phyloP scores from a whole-genome alignment of 2,329 filamentous ascomycete genomes.

The Pyrenochaeta sp. region DNA sequence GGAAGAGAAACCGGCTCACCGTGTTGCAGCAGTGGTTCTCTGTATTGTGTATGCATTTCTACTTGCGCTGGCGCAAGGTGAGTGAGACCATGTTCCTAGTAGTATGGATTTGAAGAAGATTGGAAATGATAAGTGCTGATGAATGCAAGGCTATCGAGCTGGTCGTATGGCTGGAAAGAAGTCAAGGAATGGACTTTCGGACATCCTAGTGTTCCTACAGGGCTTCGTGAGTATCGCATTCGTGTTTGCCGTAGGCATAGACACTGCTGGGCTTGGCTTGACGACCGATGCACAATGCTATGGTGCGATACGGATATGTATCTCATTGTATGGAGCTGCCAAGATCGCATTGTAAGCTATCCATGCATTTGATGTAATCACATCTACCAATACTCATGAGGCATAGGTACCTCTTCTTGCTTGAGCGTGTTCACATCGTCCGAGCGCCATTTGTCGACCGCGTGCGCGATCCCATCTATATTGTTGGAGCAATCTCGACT shows the following conservation, averaged over 20 bases:
- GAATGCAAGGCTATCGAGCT: constrained; percentile 23
- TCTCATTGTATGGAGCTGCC: constrained; percentile 44
- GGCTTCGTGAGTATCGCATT: constrained; percentile 31
- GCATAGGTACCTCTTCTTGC: constrained; percentile 46
- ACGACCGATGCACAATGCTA: constrained; percentile 35
- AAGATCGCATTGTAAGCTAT: constrained; percentile 40
- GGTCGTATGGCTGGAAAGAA: constrained; percentile 23
- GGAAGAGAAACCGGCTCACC: constrained; percentile 12
- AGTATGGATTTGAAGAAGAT: too few species aligned
- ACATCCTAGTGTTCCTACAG: constrained; percentile 27
- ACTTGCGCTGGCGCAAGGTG: constrained; percentile 29
- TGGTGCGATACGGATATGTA: constrained; percentile 45
- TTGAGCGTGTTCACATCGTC: constrained; percentile 50
- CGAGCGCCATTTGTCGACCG: constrained; percentile 39
- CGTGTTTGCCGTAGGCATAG: constrained; percentile 35
- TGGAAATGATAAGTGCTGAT: not conserved
- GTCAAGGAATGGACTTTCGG: constrained; percentile 16
- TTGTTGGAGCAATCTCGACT: constrained; percentile 30
- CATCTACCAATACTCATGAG: not conserved
- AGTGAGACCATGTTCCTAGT: not conserved
- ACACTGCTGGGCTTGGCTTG: constrained; percentile 38
- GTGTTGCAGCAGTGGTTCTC: constrained; percentile 16
- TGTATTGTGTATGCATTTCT: constrained; percentile 23
- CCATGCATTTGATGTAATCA: not conserved
- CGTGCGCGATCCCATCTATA: constrained; percentile 42